Conservation (phyloP, 2,329 filamentous ascomycete species). For the Xylaria polymorpha region DNA sequence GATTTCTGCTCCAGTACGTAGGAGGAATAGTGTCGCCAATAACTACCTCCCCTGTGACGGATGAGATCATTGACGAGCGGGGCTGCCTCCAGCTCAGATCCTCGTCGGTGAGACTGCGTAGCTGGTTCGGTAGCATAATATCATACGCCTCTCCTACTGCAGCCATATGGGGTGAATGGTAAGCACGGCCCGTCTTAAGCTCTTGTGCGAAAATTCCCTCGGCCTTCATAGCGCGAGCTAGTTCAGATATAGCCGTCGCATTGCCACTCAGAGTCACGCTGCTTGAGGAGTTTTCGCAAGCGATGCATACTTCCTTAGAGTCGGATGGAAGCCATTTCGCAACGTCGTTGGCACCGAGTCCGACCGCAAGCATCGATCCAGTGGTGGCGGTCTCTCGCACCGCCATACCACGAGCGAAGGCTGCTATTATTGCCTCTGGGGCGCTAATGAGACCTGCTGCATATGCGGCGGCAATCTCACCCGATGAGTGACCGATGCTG, state of each 20-base stretch:
- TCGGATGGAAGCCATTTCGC: conserved; percentile 37
- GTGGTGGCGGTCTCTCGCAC: conserved; percentile 29
- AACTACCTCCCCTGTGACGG: conserved; percentile 42
- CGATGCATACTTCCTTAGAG: conserved; percentile 47
- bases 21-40: conserved; percentile 26
- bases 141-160: conserved; percentile 55
- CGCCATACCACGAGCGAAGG: conserved; percentile 42
- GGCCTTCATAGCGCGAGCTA: conserved; percentile 55
- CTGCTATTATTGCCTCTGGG: conserved; percentile 43
- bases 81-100: conserved; percentile 36
- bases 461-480: conserved; percentile 60
- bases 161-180: conserved; percentile 54
- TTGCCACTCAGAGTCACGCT: conserved; percentile 63
- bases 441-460: conserved; percentile 45
- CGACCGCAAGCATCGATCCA: conserved; percentile 51
- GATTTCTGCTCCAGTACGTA: conserved; percentile 45
- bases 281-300: conserved; percentile 50
- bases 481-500: conserved; percentile 54
- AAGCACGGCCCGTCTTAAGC: conserved; percentile 56
- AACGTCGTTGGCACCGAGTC: conserved; percentile 45
- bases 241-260: conserved; percentile 55
- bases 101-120: conserved; percentile 31
- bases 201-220: conserved; percentile 61
- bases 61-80: conserved; percentile 40
- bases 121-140: conserved; percentile 23